phyloP scores from a whole-genome alignment of 1,139 yeast species.

The Scheffersomyces segobiensis region DNA sequence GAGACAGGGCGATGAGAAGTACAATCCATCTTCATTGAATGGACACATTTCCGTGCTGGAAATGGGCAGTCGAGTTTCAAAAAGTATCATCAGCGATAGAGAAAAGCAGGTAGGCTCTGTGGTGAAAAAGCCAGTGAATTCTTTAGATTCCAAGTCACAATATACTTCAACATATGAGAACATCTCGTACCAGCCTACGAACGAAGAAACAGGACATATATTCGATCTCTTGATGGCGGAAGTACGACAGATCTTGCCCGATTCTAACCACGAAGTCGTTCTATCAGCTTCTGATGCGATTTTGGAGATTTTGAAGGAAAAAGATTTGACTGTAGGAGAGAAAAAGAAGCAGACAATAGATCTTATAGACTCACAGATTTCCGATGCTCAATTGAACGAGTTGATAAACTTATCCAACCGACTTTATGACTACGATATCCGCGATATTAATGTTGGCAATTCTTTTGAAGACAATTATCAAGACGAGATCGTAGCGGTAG shows the following conservation, averaged over 20 bases:
- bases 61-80: slow-evolving; percentile 58
- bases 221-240: slow-evolving; percentile 32
- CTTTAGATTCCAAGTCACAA: slow-evolving; percentile 2
- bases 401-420: slow-evolving; percentile 51
- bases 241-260: slow-evolving; percentile 31
- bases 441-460: slow-evolving; percentile 16
- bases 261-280: slow-evolving; percentile 44
- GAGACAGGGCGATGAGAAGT: slow-evolving; percentile 43
- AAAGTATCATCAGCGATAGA: slow-evolving; percentile 6
- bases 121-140: slow-evolving; percentile 18
- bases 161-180: slow-evolving; percentile 19
- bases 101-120: slow-evolving; percentile 1
- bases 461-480: slow-evolving; percentile 28
- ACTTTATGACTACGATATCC: slow-evolving; percentile 55
- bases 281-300: slow-evolving; percentile 66
- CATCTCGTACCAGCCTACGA: slow-evolving; percentile 26
- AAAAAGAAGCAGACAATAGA: slow-evolving; percentile 38
- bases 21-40: slow-evolving; percentile 68
- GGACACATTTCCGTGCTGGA: slow-evolving; percentile 67
- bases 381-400: slow-evolving; percentile 52
- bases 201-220: slow-evolving; percentile 25
- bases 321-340: slow-evolving; percentile 15
- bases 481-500: slow-evolving; percentile 39
- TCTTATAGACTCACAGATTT: slow-evolving; percentile 47
- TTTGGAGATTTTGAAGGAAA: slow-evolving; percentile 57